A percentile compares a stretch with the other conserved stretches of the same genome.
These are phyloP conservation scores for Colletotrichum tropicicola DNA, from an alignment of 2,329 filamentous ascomycete species.

Conservation along the genomic window DNA sequence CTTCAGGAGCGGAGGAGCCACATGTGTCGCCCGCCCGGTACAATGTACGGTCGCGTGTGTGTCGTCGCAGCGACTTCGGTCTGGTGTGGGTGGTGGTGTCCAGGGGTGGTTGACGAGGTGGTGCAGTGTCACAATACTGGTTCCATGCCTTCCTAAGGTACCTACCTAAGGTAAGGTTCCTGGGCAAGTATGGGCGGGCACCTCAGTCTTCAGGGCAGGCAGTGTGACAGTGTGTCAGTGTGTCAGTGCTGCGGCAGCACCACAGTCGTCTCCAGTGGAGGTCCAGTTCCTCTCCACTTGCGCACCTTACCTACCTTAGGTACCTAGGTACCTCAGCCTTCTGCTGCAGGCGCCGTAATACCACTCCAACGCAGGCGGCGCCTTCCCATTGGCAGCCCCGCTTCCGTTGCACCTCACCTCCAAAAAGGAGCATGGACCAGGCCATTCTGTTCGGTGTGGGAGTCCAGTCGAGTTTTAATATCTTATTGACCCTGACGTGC, in stretches of 20 bases:
- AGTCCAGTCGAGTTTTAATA: too few species aligned
- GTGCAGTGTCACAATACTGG: slow-evolving; percentile 6
- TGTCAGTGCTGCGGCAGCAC: background rate
- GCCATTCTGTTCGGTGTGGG: too few species aligned
- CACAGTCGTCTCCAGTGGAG: too few species aligned
- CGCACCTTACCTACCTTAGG: too few species aligned
- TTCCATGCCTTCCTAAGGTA: too few species aligned
- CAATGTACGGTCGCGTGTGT: background rate
- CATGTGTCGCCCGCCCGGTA: slow-evolving; percentile 6
- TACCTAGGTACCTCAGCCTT: background rate
- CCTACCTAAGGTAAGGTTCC: too few species aligned
- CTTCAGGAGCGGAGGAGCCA: slow-evolving; percentile 10
- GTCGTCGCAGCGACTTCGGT: background rate
- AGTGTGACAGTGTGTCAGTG: background rate
- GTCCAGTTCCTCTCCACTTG: too few species aligned
- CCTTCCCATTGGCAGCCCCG: background rate
- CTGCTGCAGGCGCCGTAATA: background rate
- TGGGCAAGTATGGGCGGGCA: too few species aligned
- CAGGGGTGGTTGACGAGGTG: background rate
- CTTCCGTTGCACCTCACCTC: too few species aligned
- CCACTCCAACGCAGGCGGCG: background rate
- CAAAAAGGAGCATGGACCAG: background rate
- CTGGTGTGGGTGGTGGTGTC: background rate
- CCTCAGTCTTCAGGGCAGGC: background rate
- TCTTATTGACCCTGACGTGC: too few species aligned